These are phyloP conservation scores for Microcyclospora pomicola DNA, from an alignment of 2,329 filamentous ascomycete genomes.

Conservation along the genomic window DNA sequence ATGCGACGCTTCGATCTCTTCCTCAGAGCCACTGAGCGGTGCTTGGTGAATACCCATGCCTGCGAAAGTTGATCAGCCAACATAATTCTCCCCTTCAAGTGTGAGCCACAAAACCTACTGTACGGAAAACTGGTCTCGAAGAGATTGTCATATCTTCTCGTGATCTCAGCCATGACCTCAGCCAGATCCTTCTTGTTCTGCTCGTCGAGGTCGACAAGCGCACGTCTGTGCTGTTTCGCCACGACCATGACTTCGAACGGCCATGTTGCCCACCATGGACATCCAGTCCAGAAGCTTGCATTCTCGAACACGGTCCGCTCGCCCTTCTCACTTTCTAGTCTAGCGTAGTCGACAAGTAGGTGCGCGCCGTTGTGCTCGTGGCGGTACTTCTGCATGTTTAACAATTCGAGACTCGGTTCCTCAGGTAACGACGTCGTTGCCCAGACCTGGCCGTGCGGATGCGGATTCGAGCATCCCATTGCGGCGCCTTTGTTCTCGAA, in stretches of 20 bases:
- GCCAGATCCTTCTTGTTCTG: constrained; percentile 62
- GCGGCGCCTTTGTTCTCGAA: constrained; percentile 97
- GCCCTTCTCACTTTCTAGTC: constrained; percentile 64
- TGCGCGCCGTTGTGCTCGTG: constrained; percentile 57
- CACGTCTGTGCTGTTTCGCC: constrained; percentile 68
- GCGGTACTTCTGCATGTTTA: constrained; percentile 66
- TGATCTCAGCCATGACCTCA: constrained; percentile 74
- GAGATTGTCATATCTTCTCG: constrained; percentile 85
- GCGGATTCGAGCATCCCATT: constrained; percentile 98
- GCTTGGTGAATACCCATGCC: constrained; percentile 93
- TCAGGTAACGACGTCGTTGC: constrained; percentile 83
- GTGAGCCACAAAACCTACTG: constrained; percentile 39
- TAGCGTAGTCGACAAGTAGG: constrained; percentile 74
- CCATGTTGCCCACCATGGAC: constrained; percentile 97
- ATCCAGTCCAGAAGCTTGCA: constrained; percentile 67
- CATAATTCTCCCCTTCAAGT: not conserved
- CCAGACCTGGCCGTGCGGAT: constrained; percentile 95
- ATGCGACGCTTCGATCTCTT: constrained; percentile 77
- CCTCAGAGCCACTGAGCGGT: constrained; percentile 63
- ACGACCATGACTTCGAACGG: constrained; percentile 91
- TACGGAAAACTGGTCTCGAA: constrained; percentile 97
- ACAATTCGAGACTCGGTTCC: constrained; percentile 68
- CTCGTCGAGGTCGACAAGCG: constrained; percentile 65
- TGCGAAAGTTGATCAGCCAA: constrained; percentile 17
- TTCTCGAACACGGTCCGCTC: constrained; percentile 88